Evolutionary conservation across 306 rosid species (phyloP), one percentile per base, ranked within the genome.

Genomic region (Coriaria nepalensis): DNA sequence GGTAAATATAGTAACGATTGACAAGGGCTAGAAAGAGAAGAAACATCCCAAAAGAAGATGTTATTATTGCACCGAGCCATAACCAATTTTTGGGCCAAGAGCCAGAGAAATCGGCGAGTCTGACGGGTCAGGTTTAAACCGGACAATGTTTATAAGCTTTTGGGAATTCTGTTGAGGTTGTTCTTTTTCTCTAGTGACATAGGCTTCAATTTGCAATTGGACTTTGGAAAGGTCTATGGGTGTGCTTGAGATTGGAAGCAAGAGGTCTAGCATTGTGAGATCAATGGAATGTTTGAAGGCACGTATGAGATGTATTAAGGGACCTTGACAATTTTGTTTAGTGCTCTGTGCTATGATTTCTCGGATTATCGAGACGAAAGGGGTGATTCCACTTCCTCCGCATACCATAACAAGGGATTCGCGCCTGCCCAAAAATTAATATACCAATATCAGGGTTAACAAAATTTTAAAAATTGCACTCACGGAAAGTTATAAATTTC

Each of bases 381-480:
- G 77, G 39, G 87, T 56, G 7, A 81, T 62, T 10, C 95, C 93
- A 53, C 77, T 76, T 13, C 95, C 93, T 47, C 93, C 84, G 13
- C 80, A 50, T 10, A 79, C 52, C 78, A 79, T 45, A 37, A 75
- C 56, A 35, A 79, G 42, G 8, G 40, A 53, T 34, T 75, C 73
- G 33, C 69, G 80, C 53, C 81, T 71, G 50, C 15, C 33, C 37
- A 52, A 35, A 35, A 50, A 53, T 42, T 8, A 42, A 2, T 42
- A 0, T 10, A 44, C 7, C 6, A 7, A 42, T 6, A 42, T 42
- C 0, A n/a, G 11, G 13, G 46, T 12, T 42, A 8, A 42, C 11
- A 7, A 42, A 42, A 41, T 11, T 41, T 41, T 4, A 8, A 12
- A 10, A 43, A 33, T 12, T 6, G 33, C 11, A 40, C 40, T 6